Evolutionary conservation across 2,329 filamentous ascomycete species (phyloP), one percentile per base, ranked within the genome.

Genomic region (Harringtonia lauricola): DNA sequence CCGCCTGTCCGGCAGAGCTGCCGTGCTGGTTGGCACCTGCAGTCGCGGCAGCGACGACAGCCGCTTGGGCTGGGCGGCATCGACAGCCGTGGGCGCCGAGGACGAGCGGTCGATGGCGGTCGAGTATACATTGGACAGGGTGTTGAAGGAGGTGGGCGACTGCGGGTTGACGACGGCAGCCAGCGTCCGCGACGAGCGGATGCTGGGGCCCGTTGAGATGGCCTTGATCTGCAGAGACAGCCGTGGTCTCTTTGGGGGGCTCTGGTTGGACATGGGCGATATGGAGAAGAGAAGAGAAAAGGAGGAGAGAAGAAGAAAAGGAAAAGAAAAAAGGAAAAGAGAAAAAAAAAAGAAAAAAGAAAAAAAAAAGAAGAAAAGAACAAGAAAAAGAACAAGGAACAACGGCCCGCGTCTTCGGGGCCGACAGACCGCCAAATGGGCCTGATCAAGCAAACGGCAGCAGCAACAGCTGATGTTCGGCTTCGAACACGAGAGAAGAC

Each of bases 71-170:
- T 3, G 14, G 19, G 31, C 13, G 14, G 24, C 35, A 2, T 12
- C 21, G 41, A 21, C 44, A n/a, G 42, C 36, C 10, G 44, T 31
- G 29, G 65, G 56, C 35, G 66, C 71, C 24, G 72, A 69, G 2
- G 73, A 70, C 18, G 73, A 70, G 48, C 74, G 71, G 58, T 78
- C 76, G 42, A 81, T 78, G 47, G 76, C 73, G 3, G 72, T 74
- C 22, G 73, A 71, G 54, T 81, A 81, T 47, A 76, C 72, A 59
- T 81, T 81, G 43, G 76, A 79, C 33, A 81, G 67, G 2, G 78
- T 81, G 59, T 81, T 81, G 62, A 80, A 79, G 19, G 75, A 65
- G 2, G 78, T 81, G 4, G 76, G 74, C 28, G 77, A 79, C 46
- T 66, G 71, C 26, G 74, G 71, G 51, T 80, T 70, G 33, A 73